phyloP scores from a whole-genome alignment of 148 eudicot species.

The Pouteria glomerata region DNA sequence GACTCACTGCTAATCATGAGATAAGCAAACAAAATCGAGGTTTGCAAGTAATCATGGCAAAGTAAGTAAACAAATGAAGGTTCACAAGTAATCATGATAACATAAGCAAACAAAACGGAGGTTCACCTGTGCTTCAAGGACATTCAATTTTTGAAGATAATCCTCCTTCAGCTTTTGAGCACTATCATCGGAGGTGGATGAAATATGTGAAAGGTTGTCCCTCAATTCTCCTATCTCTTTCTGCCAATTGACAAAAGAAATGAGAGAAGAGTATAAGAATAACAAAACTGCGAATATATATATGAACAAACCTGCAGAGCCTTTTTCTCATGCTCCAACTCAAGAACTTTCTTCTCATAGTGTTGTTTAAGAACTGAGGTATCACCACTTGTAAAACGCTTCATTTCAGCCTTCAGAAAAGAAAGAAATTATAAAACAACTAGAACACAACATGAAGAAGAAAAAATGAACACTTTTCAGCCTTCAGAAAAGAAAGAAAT shows the following conservation, averaged over 20 bases:
- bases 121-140: slow-evolving; percentile 77
- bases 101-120: slow-evolving; percentile 3
- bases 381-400: slow-evolving; percentile 55
- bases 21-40: too few species aligned
- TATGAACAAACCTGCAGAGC: slow-evolving; percentile 53
- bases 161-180: slow-evolving; percentile 88
- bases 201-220: slow-evolving; percentile 64
- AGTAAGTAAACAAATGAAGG: too few species aligned
- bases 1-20: too few species aligned
- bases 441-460: neutral
- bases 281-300: neutral
- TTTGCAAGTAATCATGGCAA: too few species aligned
- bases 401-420: slow-evolving; percentile 88
- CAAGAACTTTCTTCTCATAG: slow-evolving; percentile 86
- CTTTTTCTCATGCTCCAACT: slow-evolving; percentile 84
- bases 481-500: slow-evolving; percentile 35
- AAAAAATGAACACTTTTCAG: slow-evolving; percentile 40
- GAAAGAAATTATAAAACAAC: neutral
- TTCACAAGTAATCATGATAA: neutral
- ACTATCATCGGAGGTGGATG: slow-evolving; percentile 65
- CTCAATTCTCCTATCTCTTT: slow-evolving; percentile 86
- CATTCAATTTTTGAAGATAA: slow-evolving; percentile 87
- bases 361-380: slow-evolving; percentile 81
- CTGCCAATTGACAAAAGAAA: slow-evolving; percentile 33
- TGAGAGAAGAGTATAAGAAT: slow-evolving; percentile 1